Conservation (phyloP, 2,329 filamentous ascomycete species). For the Hypoxylon sp. region DNA sequence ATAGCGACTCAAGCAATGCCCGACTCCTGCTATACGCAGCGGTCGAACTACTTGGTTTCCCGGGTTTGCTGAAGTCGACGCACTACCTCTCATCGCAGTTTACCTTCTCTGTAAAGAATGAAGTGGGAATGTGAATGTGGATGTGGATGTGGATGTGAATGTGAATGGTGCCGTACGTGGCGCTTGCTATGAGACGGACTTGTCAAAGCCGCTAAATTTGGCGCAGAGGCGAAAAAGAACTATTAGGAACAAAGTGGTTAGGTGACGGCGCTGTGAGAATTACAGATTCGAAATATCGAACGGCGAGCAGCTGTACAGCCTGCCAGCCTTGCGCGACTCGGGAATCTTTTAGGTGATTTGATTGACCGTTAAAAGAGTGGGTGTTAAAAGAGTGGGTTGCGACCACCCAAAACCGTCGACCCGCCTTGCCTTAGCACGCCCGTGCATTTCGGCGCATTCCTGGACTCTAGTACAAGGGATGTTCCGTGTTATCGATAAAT, state of each 20-base stretch:
- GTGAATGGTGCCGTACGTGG: slow-evolving; percentile 36
- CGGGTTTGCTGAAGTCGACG: slow-evolving; percentile 26
- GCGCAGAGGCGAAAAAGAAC: not conserved
- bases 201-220: not conserved
- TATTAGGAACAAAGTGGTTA: not conserved
- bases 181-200: not conserved
- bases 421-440: slow-evolving; percentile 28
- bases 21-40: slow-evolving; percentile 32
- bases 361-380: slow-evolving; percentile 28
- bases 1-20: slow-evolving; percentile 40
- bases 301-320: slow-evolving; percentile 34
- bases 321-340: slow-evolving; percentile 40
- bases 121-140: slow-evolving; percentile 16
- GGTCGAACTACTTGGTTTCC: slow-evolving; percentile 30
- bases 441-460: slow-evolving; percentile 11
- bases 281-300: slow-evolving; percentile 13
- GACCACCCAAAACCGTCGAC: slow-evolving; percentile 27
- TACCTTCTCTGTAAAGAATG: slow-evolving; percentile 23
- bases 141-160: slow-evolving; percentile 11
- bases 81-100: slow-evolving; percentile 42
- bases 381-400: slow-evolving; percentile 14
- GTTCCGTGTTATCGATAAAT: slow-evolving; percentile 11
- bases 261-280: slow-evolving; percentile 11
- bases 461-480: too few species aligned
- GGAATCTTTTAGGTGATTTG: slow-evolving; percentile 36